Evolutionary conservation across 306 rosid species (phyloP), one percentile per base, ranked within the genome.

Genomic region (Cucurbita pepo): DNA sequence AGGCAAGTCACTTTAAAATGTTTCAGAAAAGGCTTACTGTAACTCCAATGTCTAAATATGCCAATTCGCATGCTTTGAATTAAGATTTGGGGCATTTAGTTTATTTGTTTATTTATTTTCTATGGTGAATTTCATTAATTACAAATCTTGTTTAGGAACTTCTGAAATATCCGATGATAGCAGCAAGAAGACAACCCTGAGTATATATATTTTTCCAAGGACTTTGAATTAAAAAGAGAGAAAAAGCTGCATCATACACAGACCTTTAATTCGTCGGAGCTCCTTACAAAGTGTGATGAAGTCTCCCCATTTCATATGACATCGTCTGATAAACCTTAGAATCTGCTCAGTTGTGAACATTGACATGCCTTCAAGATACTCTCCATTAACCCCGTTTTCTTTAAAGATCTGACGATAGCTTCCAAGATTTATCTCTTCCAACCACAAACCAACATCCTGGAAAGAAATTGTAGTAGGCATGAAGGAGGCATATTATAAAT

Each of bases 281-380:
- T 94, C 99, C 91, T 91, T 91, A 80, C 99, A 94, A 65, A 94
- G 83, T 5, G 97, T 94, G 76, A 94, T 94, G 83, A 94, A 94
- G 78, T 94, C 99, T 70, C 99, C 97, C 99, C 97, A 91, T 84
- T 88, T 94, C 98, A 94, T 89, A 88, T 90, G 98, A 77, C 98
- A 90, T 61, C 97, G 94, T 87, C 98, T 86, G 73, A 90, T 94
- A 79, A 94, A 94, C 48, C 98, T 96, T 77, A 94, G 98, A 80
- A 94, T 94, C 80, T 94, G 99, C 59, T 94, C 99, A 21, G 99
- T 94, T 0, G 99, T 94, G 82, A 94, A 94, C 99, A 94, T 91
- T 65, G 97, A 94, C 97, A 94, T 91, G 73, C 99, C 95, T 86
- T 94, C 99, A 70, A 91, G 85, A 82, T 94, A 94, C 84, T 94